These are phyloP conservation scores for Pisolithus tinctorius DNA, from an alignment of 768 basidiomycete genomes.

Conservation along the genomic window DNA sequence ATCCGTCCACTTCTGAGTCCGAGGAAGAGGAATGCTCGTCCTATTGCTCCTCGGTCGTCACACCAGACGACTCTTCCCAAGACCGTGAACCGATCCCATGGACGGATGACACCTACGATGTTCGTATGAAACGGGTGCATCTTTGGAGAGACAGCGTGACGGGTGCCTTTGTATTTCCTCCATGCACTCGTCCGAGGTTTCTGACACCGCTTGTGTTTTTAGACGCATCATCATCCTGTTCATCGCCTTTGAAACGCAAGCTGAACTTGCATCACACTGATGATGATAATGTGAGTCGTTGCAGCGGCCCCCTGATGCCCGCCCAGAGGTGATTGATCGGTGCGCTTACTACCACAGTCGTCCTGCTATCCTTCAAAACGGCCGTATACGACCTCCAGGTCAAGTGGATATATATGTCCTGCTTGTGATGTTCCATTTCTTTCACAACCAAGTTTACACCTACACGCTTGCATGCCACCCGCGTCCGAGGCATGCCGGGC, in stretches of 20 bases:
- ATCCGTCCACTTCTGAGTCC: constrained; percentile 19
- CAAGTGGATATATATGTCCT: constrained; percentile 58
- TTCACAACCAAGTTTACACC: constrained; percentile 50
- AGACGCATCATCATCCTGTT: constrained; percentile 10
- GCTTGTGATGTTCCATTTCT: constrained; percentile 68
- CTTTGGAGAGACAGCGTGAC: constrained; percentile 51
- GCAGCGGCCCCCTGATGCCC: constrained; percentile 1
- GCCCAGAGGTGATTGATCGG: not conserved
- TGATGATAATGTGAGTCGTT: constrained; percentile 34
- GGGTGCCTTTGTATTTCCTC: not conserved
- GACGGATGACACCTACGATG: constrained; percentile 44
- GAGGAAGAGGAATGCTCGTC: constrained; percentile 49
- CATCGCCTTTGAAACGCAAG: constrained; percentile 44
- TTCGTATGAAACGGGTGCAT: constrained; percentile 60
- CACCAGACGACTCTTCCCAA: constrained; percentile 31
- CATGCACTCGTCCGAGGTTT: not conserved
- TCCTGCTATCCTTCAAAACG: constrained; percentile 52
- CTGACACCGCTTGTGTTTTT: constrained; percentile 1
- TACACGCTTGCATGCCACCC: constrained; percentile 48
- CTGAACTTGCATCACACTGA: constrained; percentile 31
- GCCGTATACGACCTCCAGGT: constrained; percentile 38
- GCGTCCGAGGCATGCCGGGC: constrained; percentile 65
- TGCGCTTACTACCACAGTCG: constrained; percentile 24
- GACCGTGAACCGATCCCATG: constrained; percentile 17
- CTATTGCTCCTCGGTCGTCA: constrained; percentile 64